Evolutionary conservation across 345 rosid genomes (phyloP), one percentile per base, ranked within the genome.

Genomic region (Nasturtium officinale): DNA sequence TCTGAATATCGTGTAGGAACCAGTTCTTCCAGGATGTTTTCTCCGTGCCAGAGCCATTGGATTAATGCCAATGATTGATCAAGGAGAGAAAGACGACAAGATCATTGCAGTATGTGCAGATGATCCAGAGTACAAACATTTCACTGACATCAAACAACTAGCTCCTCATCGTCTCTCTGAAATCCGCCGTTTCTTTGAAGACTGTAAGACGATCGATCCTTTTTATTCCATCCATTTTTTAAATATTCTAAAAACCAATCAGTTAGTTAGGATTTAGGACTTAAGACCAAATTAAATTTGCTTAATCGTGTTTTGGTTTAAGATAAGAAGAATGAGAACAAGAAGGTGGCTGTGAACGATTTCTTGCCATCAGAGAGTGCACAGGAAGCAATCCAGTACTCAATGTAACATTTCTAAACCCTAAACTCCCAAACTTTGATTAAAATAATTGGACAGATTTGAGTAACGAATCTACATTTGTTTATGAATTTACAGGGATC

Each of bases 41-140:
- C 83, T 91, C 26, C 87, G 98, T 69, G 98, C 98, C 72, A 86
- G 83, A 77, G 98, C 98, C 74, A 91, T 94, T 56, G 98, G 98
- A 72, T 81, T 91, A 48, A 94, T 94, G 97, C 98, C 98, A 43
- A 94, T 94, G 98, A 94, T 94, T 82, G 98, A 94, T 76, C 96
- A 89, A 97, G 98, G 98, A 56, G 97, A 91, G 85, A 94, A 89
- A 83, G 98, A 94, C 72, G 98, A 94, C 78, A 94, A 94, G 83
- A 91, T 94, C 75, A 94, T 94, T 9, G 98, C 98, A 42, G 97
- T 94, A 3, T 94, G 98, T 77, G 97, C 92, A 25, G 98, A 94
- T 64, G 98, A 94, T 84, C 98, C 98, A 2, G 98, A 94, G 79
- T 94, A 89, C 77, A 89, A 82, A 78, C 95, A 94, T 80, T 94